Evolutionary conservation across 202 grass and related monocot genomes (phyloP).

Genomic region (Bolboschoenoplectus hybrid): DNA sequence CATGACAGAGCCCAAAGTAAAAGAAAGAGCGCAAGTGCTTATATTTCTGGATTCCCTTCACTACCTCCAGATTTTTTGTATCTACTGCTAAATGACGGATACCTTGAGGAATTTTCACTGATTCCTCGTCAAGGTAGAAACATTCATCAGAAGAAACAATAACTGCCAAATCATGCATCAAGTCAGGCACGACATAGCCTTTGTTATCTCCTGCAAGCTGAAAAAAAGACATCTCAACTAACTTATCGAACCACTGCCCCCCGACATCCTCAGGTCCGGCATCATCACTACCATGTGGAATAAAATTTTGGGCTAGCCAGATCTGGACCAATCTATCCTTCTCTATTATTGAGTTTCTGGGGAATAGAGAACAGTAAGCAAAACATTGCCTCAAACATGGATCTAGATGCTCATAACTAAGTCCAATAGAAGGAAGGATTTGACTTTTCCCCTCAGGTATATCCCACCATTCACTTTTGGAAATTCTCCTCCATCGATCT

Average conservation of each 20-base stretch:
- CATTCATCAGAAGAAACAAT: slow-evolving; percentile 50
- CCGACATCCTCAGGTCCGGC: slow-evolving; percentile 40
- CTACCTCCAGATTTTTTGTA: slow-evolving; percentile 29
- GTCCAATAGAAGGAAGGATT: slow-evolving; percentile 39
- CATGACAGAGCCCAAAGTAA: slow-evolving; percentile 40
- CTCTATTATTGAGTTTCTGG: slow-evolving; percentile 51
- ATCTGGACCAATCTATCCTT: slow-evolving; percentile 48
- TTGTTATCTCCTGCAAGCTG: slow-evolving; percentile 38
- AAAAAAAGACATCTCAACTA: slow-evolving; percentile 54
- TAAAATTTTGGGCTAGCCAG: slow-evolving; percentile 52
- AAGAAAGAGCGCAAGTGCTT: slow-evolving; percentile 53
- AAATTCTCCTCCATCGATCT: slow-evolving; percentile 42
- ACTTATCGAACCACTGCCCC: slow-evolving; percentile 48
- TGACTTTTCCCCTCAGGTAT: slow-evolving; percentile 30
- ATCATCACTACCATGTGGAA: slow-evolving; percentile 31
- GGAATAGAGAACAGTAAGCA: slow-evolving; percentile 57
- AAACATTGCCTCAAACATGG: slow-evolving; percentile 45
- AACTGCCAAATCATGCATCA: slow-evolving; percentile 56
- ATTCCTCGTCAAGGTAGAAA: slow-evolving; percentile 35
- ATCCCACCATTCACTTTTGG: slow-evolving; percentile 47
- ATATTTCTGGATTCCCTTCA: slow-evolving; percentile 39
- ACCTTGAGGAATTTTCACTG: slow-evolving; percentile 34
- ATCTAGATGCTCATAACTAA: slow-evolving; percentile 37
- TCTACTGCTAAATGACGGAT: slow-evolving; percentile 50
- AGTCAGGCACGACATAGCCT: slow-evolving; percentile 52